phyloP scores from a whole-genome alignment of 805 yeast genomes.

The Komagataella kurtzmanii region DNA sequence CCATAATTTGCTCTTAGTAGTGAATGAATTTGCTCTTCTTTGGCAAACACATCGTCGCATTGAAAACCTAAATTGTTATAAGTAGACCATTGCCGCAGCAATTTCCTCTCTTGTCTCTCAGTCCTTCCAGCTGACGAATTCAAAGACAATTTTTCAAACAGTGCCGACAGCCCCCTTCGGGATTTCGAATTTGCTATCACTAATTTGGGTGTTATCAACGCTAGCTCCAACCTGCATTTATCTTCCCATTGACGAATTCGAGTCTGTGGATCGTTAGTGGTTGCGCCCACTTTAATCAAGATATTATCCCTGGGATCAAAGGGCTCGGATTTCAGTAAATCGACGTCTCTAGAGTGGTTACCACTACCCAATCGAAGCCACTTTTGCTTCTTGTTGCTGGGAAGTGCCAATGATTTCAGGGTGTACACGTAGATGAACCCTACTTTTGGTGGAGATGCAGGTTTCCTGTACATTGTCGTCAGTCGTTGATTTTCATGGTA shows the following conservation, averaged over 20 bases:
- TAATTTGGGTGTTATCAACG: neutral
- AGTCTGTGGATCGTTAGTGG: neutral
- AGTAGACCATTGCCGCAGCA: neutral
- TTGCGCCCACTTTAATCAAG: neutral
- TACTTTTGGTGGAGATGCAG: neutral
- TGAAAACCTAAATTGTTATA: neutral
- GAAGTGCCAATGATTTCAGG: neutral
- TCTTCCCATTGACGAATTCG: neutral
- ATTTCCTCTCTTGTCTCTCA: neutral
- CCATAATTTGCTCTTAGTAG: neutral
- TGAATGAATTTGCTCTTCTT: neutral
- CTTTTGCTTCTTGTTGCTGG: neutral
- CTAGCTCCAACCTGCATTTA: neutral
- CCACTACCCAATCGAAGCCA: neutral
- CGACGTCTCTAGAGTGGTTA: neutral
- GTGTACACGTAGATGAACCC: conserved; percentile 1
- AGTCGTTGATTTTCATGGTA: neutral
- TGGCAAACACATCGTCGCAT: neutral
- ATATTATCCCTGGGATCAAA: neutral
- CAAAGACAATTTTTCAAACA: neutral
- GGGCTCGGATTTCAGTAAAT: neutral
- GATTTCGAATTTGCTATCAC: neutral
- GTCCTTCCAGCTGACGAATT: neutral
- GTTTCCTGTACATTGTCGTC: neutral
- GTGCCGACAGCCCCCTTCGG: neutral